Base-by-base conservation (phyloP, 192 early-diverging fungal genomes). In the Coemansia sp. region DNA sequence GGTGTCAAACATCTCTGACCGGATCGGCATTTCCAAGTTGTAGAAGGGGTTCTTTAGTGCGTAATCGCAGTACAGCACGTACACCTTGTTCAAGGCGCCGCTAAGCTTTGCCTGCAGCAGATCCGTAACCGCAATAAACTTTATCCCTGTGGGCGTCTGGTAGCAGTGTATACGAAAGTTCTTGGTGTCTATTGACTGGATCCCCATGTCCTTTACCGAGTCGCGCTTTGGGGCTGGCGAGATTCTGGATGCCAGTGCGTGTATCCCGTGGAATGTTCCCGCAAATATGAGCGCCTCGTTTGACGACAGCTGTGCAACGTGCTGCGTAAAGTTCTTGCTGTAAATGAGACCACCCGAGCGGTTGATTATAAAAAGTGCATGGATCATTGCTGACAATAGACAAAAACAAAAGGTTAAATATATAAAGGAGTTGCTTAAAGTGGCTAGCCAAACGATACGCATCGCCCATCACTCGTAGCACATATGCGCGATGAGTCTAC, bases 31-130 rank as follows among this genome's bases (percentile, higher is more conserved):
- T 75, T 99, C 97, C 18, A 96, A 91, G 66, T 91, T 96, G 87
- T 98, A 95, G 76, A 99, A 99, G 41, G 97, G 97, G 73, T 97
- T 99, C 87, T 99, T 99, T 91, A 99, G 96, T 27, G 93, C 96
- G 77, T 91, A 99, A 74, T 98, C 96, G 67, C 94, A 89, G 78
- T 98, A 98, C n/a, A 92, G 78, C 47, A 91, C 91, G 62, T 98
- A 97, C 27, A 95, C 70, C 76, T 67, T 97, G 88, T 49, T 89
- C 87, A 75, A 69, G 3, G 68, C 63, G n/a, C 74, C 78, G 0
- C 63, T 67, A 44, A 80, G 74, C 41, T 89, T 91, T 22, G 85
- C 68, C 55, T 96, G 95, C 22, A 85, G 71, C 5, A 93, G 91
- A 70, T 95, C 95, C 0, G 96, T 93, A 31, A 95, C 87, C 5